Conservation (phyloP, 108 stramenopile species). For the Nitzschia sp. region DNA sequence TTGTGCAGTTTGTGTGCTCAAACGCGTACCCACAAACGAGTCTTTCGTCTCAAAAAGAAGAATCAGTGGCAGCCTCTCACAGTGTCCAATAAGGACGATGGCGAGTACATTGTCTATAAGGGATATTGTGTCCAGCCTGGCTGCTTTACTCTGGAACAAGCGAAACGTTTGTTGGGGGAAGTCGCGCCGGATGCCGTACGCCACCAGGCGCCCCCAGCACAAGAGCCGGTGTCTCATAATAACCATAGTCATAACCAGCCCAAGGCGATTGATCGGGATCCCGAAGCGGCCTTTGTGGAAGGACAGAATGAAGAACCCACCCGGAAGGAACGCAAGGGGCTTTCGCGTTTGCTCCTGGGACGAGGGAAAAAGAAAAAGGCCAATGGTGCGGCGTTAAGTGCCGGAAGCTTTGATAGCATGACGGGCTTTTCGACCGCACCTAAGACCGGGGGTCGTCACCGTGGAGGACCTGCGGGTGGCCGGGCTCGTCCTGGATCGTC, state of each 20-base stretch:
- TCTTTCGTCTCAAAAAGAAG: constrained; percentile 26
- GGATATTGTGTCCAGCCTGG: constrained; percentile 49
- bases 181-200: constrained; percentile 26
- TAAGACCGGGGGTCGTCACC: neutral
- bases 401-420: constrained; percentile 22
- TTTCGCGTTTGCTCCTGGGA: constrained; percentile 19
- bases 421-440: constrained; percentile 17
- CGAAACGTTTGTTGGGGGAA: constrained; percentile 41
- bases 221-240: neutral
- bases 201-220: neutral
- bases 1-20: constrained; percentile 34
- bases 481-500: neutral
- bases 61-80: constrained; percentile 31
- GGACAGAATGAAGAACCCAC: constrained; percentile 19
- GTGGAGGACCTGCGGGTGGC: neutral
- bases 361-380: constrained; percentile 11
- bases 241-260: neutral
- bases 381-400: neutral
- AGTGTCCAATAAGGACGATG: constrained; percentile 12
- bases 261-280: neutral
- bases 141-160: constrained; percentile 49
- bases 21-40: constrained; percentile 38
- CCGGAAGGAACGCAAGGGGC: constrained; percentile 15
- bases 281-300: constrained; percentile 20
- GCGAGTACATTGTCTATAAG: constrained; percentile 41